phyloP scores from a whole-genome alignment of 805 yeast genomes.

The Alloascoidea hylecoeti region DNA sequence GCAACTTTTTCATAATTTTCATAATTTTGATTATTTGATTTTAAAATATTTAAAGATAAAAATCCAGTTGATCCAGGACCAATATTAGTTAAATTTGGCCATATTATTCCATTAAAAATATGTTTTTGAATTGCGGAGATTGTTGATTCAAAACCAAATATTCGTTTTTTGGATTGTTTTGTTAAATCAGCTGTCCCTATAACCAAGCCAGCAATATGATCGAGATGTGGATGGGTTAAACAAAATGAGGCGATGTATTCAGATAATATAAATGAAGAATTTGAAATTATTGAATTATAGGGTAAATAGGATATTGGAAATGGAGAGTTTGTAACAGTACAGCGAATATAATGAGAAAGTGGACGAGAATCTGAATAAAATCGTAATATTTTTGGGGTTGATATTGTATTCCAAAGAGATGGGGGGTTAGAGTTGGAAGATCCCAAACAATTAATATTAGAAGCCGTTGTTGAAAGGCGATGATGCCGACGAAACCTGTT shows the following conservation, averaged over 20 bases:
- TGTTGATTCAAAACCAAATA: slow-evolving; percentile 43
- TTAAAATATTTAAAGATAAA: slow-evolving; percentile 6
- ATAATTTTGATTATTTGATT: slow-evolving; percentile 3
- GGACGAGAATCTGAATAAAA: neutral
- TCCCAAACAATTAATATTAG: slow-evolving; percentile 2
- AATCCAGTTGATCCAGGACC: slow-evolving; percentile 8
- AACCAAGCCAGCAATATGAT: slow-evolving; percentile 58
- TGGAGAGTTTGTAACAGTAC: slow-evolving; percentile 2
- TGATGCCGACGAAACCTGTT: slow-evolving; percentile 2
- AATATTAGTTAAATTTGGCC: slow-evolving; percentile 56
- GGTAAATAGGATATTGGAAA: slow-evolving; percentile 8
- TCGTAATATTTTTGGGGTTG: slow-evolving; percentile 2
- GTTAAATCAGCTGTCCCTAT: slow-evolving; percentile 53
- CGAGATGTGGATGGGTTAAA: slow-evolving; percentile 76
- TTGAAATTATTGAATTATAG: slow-evolving; percentile 5
- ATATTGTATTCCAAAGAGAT: neutral
- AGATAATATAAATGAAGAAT: slow-evolving; percentile 14
- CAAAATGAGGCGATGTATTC: slow-evolving; percentile 14
- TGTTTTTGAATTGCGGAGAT: slow-evolving; percentile 33
- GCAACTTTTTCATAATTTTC: slow-evolving; percentile 5
- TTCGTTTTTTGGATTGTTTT: slow-evolving; percentile 19
- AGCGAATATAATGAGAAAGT: slow-evolving; percentile 1
- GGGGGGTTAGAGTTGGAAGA: slow-evolving; percentile 3
- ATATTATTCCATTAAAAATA: slow-evolving; percentile 59
- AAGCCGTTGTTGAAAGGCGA: slow-evolving; percentile 2